These are phyloP conservation scores for Hanseniaspora osmophila DNA, from an alignment of 805 yeast genomes.

Conservation along the genomic window DNA sequence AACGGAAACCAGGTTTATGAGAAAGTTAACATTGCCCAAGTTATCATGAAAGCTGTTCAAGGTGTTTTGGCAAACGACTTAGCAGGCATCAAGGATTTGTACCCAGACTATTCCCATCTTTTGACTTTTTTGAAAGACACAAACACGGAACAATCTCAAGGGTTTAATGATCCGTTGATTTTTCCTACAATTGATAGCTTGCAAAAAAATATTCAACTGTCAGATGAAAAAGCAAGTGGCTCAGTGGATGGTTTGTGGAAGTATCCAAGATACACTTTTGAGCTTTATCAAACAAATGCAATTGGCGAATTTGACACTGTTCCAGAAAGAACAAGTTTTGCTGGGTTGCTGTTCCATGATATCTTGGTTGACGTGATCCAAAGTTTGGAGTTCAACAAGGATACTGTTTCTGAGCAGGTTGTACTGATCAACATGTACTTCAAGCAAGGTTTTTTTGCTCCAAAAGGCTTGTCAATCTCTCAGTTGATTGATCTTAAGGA, in stretches of 20 bases:
- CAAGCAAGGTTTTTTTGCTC: slow-evolving; percentile 47
- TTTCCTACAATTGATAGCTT: slow-evolving; percentile 28
- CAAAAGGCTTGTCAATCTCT: slow-evolving; percentile 68
- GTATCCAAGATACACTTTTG: slow-evolving; percentile 44
- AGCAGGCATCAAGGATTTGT: slow-evolving; percentile 24
- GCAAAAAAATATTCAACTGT: slow-evolving; percentile 19
- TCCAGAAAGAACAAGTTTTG: slow-evolving; percentile 37
- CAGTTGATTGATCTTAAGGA: slow-evolving; percentile 34
- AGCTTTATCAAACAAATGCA: slow-evolving; percentile 39
- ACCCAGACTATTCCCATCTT: slow-evolving; percentile 24
- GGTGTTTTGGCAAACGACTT: slow-evolving; percentile 28
- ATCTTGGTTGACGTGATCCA: slow-evolving; percentile 59
- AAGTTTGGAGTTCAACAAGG: slow-evolving; percentile 77
- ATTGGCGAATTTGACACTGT: slow-evolving; percentile 51
- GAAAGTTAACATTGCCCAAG: slow-evolving; percentile 32
- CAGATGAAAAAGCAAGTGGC: slow-evolving; percentile 25
- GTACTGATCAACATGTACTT: slow-evolving; percentile 62
- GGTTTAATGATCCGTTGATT: slow-evolving; percentile 20
- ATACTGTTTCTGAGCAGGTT: slow-evolving; percentile 73
- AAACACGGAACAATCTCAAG: slow-evolving; percentile 4
- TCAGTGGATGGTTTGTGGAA: slow-evolving; percentile 57
- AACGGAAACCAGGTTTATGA: slow-evolving; percentile 31
- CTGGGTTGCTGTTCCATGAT: slow-evolving; percentile 59
- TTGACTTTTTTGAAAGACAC: neutral
- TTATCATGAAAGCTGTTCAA: slow-evolving; percentile 39